A percentile compares a stretch with the other conserved stretches of the same genome.
These are phyloP conservation scores for Phlebiopsis flavidoalba DNA, from an alignment of 768 basidiomycete genomes.

Conservation along the genomic window DNA sequence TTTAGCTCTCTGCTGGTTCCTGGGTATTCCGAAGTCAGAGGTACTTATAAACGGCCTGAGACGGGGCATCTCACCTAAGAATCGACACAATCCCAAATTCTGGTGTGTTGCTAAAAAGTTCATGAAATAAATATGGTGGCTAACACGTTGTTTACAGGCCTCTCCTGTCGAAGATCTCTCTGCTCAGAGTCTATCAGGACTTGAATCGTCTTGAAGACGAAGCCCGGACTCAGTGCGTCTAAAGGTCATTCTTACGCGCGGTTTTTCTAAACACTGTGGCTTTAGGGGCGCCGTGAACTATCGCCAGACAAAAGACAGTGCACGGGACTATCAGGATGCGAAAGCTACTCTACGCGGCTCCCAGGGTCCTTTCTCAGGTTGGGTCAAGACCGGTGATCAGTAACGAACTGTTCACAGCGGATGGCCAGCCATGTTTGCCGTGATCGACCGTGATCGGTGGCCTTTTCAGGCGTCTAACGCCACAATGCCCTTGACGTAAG, in stretches of 20 bases:
- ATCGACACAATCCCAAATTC: slow-evolving; percentile 56
- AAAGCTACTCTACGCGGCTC: slow-evolving; percentile 43
- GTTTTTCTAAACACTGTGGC: background rate
- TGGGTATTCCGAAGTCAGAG: slow-evolving; percentile 47
- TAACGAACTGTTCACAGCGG: slow-evolving; percentile 48
- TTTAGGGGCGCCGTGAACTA: slow-evolving; percentile 32
- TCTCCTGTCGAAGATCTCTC: slow-evolving; percentile 43
- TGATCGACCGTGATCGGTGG: too few relatives aligned
- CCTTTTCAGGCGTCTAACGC: too few relatives aligned
- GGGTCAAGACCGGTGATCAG: slow-evolving; percentile 48
- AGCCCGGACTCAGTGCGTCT: background rate
- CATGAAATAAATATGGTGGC: too few relatives aligned
- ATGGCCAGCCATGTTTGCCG: background rate
- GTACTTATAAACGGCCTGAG: slow-evolving; percentile 76
- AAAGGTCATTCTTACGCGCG: background rate
- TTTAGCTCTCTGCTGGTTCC: slow-evolving; percentile 68
- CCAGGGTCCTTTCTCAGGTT: slow-evolving; percentile 51
- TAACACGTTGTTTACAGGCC: slow-evolving; percentile 33
- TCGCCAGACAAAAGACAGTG: slow-evolving; percentile 35
- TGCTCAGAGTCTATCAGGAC: slow-evolving; percentile 43
- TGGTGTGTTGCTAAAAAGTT: slow-evolving; percentile 42
- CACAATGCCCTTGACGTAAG: too few relatives aligned
- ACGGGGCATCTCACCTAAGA: slow-evolving; percentile 71
- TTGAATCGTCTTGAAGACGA: slow-evolving; percentile 14
- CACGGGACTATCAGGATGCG: slow-evolving; percentile 43